phyloP scores from a whole-genome alignment of 1,139 yeast species.

The Magnusiomyces tetraspermus region DNA sequence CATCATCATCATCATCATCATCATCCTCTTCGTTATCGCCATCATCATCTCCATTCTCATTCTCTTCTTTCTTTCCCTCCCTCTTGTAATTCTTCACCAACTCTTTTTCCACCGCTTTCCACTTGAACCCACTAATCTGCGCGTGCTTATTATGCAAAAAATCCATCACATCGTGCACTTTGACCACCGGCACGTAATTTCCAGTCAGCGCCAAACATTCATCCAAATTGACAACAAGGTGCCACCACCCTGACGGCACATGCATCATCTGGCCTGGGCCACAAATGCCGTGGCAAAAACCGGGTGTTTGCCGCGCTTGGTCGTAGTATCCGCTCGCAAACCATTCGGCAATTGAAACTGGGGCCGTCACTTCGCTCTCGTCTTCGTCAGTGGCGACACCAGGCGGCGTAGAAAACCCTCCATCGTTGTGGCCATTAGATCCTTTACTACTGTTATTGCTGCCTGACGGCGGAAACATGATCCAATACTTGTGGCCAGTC shows the following conservation, averaged over 20 bases:
- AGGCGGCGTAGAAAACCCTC: slow-evolving; percentile 51
- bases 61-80: background rate
- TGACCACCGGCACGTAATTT: slow-evolving; percentile 70
- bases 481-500: slow-evolving; percentile 72
- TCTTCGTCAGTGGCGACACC: slow-evolving; percentile 71
- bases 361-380: slow-evolving; percentile 87
- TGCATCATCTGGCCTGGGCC: slow-evolving; percentile 77
- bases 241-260: slow-evolving; percentile 98
- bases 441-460: background rate
- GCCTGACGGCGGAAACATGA: slow-evolving; percentile 65
- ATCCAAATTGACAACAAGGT: slow-evolving; percentile 71
- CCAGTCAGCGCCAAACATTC: slow-evolving; percentile 74
- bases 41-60: background rate
- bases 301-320: slow-evolving; percentile 37
- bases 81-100: slow-evolving; percentile 1
- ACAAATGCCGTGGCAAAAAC: slow-evolving; percentile 60
- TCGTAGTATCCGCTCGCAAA: slow-evolving; percentile 70
- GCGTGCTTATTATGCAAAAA: slow-evolving; percentile 58
- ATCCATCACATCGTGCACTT: slow-evolving; percentile 43
- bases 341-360: slow-evolving; percentile 89
- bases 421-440: slow-evolving; percentile 13
- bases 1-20: slow-evolving; percentile 7
- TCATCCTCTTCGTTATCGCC: background rate
- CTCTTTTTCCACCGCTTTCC: slow-evolving; percentile 7
- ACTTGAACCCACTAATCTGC: slow-evolving; percentile 72